Evolutionary conservation across 331 rosid species (phyloP), one percentile per base, ranked within the genome.

Genomic region (Pyrus hybrid): DNA sequence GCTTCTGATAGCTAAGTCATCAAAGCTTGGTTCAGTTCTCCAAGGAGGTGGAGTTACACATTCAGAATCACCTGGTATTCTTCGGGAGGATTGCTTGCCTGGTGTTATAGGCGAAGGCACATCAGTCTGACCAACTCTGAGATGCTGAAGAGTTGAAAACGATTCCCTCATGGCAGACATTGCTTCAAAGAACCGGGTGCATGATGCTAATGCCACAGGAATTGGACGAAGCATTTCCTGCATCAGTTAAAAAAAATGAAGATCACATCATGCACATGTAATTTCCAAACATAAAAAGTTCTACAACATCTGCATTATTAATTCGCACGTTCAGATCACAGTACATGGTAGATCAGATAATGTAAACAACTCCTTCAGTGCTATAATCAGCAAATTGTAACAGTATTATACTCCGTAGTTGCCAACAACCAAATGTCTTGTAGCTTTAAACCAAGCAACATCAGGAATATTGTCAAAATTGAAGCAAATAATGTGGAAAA

Each of bases 121-220:
- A 68, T 83, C 83, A 57, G 83, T 79, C 68, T 85, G 80, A 58
- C 91, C 96, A 12, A 92, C 97, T 84, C 96, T 86, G 73, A 94
- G 86, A 78, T 92, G 84, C 63, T 94, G 93, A 61, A 94, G 96
- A 13, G 97, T 80, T 65, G 97, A 88, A 82, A 94, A 91, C 9
- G 97, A 94, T 78, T 94, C 99, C 82, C 97, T 87, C 89, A 90
- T 94, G 29, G 99, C 97, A 64, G 95, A 90, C 97, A 94, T 94
- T 79, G 99, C 97, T 87, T 92, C 97, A 43, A 94, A 92, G 74
- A 92, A 94, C 68, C 96, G 83, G 33, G 99, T 90, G 85, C 99
- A 92, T 22, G 97, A 92, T 72, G 97, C 97, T 75, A 92, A 84
- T 21, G 99, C 97, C 41, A 89, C 89, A 20, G 97, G 99, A 73